Conservation (phyloP, 2,329 filamentous ascomycete species). For the Cladosporium sp. region DNA sequence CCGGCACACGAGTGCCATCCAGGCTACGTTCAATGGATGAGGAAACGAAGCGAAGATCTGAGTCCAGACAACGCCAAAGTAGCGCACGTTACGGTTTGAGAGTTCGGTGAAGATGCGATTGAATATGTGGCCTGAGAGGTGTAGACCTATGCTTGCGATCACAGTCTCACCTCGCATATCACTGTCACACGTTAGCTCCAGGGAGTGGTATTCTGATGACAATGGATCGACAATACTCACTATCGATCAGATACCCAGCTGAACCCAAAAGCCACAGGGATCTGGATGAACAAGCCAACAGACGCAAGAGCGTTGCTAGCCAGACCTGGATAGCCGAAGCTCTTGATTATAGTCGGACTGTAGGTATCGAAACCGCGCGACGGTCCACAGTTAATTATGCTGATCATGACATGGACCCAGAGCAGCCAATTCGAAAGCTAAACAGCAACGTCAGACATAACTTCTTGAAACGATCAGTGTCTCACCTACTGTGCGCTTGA, state of each 20-base stretch:
- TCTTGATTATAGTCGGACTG: slow-evolving; percentile 36
- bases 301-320: slow-evolving; percentile 35
- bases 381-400: slow-evolving; percentile 36
- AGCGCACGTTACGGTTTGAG: slow-evolving; percentile 46
- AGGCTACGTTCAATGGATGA: slow-evolving; percentile 61
- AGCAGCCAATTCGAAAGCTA: slow-evolving; percentile 42
- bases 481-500: slow-evolving; percentile 32
- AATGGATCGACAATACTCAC: slow-evolving; percentile 40
- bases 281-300: slow-evolving; percentile 40
- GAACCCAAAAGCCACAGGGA: slow-evolving; percentile 55
- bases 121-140: slow-evolving; percentile 56
- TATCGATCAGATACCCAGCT: slow-evolving; percentile 57
- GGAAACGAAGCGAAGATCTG: slow-evolving; percentile 58
- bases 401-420: slow-evolving; percentile 39
- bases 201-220: not conserved
- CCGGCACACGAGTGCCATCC: slow-evolving; percentile 59
- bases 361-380: slow-evolving; percentile 37
- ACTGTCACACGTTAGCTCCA: slow-evolving; percentile 35
- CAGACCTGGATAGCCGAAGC: slow-evolving; percentile 20
- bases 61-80: slow-evolving; percentile 60
- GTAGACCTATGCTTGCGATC: slow-evolving; percentile 50
- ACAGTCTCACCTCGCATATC: slow-evolving; percentile 56
- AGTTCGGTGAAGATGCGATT: slow-evolving; percentile 56
- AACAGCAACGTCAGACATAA: not conserved
- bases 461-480: not conserved